Evolutionary conservation across 768 basidiomycete genomes (phyloP).

Genomic region (Xerocomellus amylosporus): DNA sequence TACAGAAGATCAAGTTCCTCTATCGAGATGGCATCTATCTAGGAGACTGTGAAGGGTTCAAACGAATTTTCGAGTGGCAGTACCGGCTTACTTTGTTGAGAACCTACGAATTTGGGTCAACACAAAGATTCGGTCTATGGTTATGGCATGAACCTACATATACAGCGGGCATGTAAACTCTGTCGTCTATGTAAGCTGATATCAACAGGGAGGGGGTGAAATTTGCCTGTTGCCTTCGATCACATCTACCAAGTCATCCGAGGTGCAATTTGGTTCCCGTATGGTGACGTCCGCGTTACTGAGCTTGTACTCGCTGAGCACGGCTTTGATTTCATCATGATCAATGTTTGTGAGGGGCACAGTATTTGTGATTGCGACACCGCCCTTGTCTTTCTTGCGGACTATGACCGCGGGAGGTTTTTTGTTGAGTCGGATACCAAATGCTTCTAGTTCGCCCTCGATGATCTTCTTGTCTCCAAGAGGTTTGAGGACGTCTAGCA

Average conservation of each 20-base stretch:
- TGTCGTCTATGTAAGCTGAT: constrained; percentile 28
- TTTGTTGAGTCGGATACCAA: constrained; percentile 96
- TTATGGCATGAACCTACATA: constrained; percentile 54
- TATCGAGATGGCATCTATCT: constrained; percentile 98
- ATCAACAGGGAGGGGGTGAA: background rate
- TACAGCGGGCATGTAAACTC: constrained; percentile 90
- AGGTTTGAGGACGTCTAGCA: constrained; percentile 98
- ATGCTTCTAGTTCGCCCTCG: constrained; percentile 93
- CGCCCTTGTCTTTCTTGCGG: constrained; percentile 85
- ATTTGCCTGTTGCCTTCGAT: constrained; percentile 87
- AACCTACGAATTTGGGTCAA: constrained; percentile 42
- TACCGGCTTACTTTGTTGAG: constrained; percentile 67
- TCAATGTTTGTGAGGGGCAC: constrained; percentile 95
- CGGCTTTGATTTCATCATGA: constrained; percentile 92
- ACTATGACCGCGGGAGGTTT: constrained; percentile 84
- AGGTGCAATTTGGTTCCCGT: constrained; percentile 85
- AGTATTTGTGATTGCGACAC: constrained; percentile 92
- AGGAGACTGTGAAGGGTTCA: constrained; percentile 3
- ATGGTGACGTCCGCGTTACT: constrained; percentile 91
- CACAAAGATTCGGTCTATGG: background rate
- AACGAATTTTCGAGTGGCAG: background rate
- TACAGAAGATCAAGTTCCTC: constrained; percentile 93
- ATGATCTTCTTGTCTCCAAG: constrained; percentile 91
- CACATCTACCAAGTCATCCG: constrained; percentile 96
- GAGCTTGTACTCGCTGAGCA: constrained; percentile 88